Evolutionary conservation across 345 rosid species (phyloP).

Genomic region (Eucalyptus curtisii): DNA sequence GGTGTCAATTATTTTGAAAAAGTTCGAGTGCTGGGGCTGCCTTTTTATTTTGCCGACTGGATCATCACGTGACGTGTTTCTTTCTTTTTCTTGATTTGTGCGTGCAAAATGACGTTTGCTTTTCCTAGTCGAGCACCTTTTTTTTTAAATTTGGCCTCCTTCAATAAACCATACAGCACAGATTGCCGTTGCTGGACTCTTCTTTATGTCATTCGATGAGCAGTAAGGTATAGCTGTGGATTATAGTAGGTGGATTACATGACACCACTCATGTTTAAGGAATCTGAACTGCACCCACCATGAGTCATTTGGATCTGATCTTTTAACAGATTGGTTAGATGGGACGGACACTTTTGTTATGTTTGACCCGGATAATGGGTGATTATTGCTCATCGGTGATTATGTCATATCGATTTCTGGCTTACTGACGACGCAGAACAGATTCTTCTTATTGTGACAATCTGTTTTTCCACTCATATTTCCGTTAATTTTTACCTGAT

Average conservation of each 20-base stretch:
- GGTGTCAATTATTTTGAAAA: not conserved
- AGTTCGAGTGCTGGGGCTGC: not conserved
- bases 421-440: not conserved
- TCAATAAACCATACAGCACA: not conserved
- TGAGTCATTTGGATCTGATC: not conserved
- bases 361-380: not conserved
- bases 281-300: constrained; percentile 1
- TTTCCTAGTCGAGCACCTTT: not conserved
- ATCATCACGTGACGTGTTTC: not conserved
- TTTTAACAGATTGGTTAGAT: not conserved
- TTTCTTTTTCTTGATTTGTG: not conserved
- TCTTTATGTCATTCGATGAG: constrained; percentile 16
- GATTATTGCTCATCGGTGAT: not conserved
- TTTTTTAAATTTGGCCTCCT: not conserved
- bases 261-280: constrained; percentile 10
- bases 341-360: not conserved
- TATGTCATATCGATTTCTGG: not conserved
- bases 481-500: not conserved
- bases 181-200: not conserved
- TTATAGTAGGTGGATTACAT: constrained; percentile 5
- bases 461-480: not conserved
- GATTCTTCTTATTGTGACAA: not conserved
- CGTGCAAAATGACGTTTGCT: not conserved
- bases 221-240: constrained; percentile 6
- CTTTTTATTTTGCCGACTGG: not conserved